These are phyloP conservation scores for Aureobasidium sp. DNA, from an alignment of 2,329 filamentous ascomycete genomes.

Conservation along the genomic window DNA sequence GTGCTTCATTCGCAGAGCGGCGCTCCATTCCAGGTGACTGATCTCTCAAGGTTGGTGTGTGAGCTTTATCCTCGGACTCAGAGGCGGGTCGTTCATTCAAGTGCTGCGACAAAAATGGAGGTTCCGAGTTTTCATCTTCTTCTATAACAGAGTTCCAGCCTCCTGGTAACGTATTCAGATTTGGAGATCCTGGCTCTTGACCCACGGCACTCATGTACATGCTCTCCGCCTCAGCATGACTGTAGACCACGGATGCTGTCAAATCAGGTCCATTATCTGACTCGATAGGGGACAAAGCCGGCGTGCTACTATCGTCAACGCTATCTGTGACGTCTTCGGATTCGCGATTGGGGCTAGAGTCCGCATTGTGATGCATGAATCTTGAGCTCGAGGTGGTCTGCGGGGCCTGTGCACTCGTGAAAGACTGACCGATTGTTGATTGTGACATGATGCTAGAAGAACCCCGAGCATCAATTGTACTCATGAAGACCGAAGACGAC, in stretches of 20 bases:
- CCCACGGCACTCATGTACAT: conserved; percentile 73
- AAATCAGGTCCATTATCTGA: conserved; percentile 20
- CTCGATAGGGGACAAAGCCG: neutral
- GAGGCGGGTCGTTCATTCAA: neutral
- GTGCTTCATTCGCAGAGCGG: neutral
- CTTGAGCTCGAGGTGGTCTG: neutral
- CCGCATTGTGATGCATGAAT: neutral
- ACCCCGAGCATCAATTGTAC: neutral
- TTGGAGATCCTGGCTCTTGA: conserved; percentile 1
- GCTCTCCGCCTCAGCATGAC: conserved; percentile 73
- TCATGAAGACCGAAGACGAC: conserved; percentile 7
- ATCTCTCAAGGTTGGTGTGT: neutral
- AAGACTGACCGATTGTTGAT: neutral
- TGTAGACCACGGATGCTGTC: conserved; percentile 59
- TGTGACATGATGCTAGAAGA: neutral
- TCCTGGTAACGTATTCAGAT: neutral
- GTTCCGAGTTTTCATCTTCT: conserved; percentile 7
- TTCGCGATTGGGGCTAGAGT: neutral
- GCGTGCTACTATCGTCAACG: neutral
- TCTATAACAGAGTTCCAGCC: conserved; percentile 12
- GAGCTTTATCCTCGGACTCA: conserved; percentile 9
- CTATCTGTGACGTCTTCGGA: neutral
- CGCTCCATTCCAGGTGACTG: neutral
- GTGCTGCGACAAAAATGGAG: conserved; percentile 11
- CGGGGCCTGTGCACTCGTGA: neutral